These are phyloP conservation scores for Fulvia fulva DNA, from an alignment of 2,329 filamentous ascomycete genomes.

Conservation along the genomic window DNA sequence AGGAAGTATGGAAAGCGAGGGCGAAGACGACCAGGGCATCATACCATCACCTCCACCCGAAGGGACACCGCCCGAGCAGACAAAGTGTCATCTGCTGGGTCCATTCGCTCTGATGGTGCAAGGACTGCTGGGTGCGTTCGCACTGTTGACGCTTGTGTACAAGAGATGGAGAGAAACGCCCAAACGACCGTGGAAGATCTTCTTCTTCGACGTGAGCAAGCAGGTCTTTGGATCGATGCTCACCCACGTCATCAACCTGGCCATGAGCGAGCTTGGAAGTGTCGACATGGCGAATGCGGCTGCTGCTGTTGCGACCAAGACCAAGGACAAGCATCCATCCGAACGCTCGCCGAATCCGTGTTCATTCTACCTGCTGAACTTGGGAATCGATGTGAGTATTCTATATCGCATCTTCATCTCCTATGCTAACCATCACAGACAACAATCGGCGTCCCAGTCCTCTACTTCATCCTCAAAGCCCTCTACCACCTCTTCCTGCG, in stretches of 20 bases:
- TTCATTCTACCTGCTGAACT: constrained; percentile 90
- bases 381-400: constrained; percentile 84
- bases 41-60: not conserved
- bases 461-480: constrained; percentile 80
- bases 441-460: constrained; percentile 90
- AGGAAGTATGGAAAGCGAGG: constrained; percentile 12
- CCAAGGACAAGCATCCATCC: constrained; percentile 39
- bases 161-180: constrained; percentile 91
- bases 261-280: constrained; percentile 94
- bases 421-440: constrained; percentile 55
- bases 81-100: constrained; percentile 83
- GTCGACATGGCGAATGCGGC: constrained; percentile 67
- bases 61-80: constrained; percentile 37
- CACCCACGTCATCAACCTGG: constrained; percentile 85
- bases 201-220: constrained; percentile 97
- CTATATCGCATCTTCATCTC: not conserved
- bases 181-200: constrained; percentile 89
- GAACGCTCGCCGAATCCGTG: constrained; percentile 81
- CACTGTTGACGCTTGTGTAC: constrained; percentile 80
- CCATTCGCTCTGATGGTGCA: constrained; percentile 90
- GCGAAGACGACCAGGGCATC: constrained; percentile 7
- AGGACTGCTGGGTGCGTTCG: constrained; percentile 75
- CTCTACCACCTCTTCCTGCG: constrained; percentile 66
- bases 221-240: constrained; percentile 92
- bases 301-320: constrained; percentile 12